A percentile compares a stretch with the other conserved stretches of the same genome.
Conservation (phyloP, 116 monocot genomes). For the Phalaenopsis hybrid region DNA sequence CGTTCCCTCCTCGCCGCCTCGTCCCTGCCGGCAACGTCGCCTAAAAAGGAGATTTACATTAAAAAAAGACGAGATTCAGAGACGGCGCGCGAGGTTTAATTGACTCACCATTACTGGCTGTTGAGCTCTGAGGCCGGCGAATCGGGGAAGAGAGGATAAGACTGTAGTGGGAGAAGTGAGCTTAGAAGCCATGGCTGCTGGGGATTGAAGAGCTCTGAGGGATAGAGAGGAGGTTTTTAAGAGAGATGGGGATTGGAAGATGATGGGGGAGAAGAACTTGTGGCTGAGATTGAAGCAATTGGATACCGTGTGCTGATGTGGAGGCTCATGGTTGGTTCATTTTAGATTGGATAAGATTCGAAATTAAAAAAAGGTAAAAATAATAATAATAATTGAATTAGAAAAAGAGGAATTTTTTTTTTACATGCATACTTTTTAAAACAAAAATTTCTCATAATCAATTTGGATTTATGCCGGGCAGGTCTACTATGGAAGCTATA, state of each 20-base stretch:
- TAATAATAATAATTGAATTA: no score
- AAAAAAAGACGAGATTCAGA: no score
- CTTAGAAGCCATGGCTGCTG: conserved; percentile 47
- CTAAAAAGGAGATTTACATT: not conserved
- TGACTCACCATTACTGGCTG: not conserved
- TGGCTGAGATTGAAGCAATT: conserved; percentile 16
- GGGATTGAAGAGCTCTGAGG: not conserved
- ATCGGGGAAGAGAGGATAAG: conserved; percentile 50
- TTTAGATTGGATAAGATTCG: not conserved
- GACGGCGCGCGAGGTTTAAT: not conserved
- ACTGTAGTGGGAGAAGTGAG: conserved; percentile 37
- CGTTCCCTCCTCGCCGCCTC: conserved; percentile 20
- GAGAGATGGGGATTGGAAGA: not conserved
- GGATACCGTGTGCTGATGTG: conserved; percentile 45
- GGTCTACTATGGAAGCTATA: no score
- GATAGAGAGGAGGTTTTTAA: conserved; percentile 1
- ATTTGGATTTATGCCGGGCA: no score
- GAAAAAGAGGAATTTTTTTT: no score
- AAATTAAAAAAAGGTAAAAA: no score
- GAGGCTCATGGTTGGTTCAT: conserved; percentile 33
- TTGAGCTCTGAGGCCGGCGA: conserved; percentile 60
- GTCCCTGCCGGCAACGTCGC: conserved; percentile 33
- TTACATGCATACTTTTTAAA: no score
- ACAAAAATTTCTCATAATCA: no score
- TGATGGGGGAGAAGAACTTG: conserved; percentile 9